Percentiles rank a stretch among this genome's conserved stretches.
phyloP scores from a whole-genome alignment of 495 filamentous ascomycete genomes.

The Annulohypoxylon moriforme region DNA sequence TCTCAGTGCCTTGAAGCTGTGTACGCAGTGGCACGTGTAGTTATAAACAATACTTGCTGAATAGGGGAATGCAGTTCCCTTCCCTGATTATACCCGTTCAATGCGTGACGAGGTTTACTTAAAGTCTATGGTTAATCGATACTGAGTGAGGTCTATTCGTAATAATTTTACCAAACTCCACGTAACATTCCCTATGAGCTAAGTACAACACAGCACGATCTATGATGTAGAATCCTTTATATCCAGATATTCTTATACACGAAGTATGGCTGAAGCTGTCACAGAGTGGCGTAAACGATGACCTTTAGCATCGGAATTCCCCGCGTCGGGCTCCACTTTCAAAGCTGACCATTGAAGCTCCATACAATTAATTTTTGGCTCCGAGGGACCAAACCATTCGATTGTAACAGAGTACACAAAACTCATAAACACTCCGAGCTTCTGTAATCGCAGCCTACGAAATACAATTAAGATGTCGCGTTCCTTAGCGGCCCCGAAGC shows the following conservation, averaged over 20 bases:
- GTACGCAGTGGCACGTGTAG: conserved; percentile 15
- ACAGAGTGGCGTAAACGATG: conserved; percentile 27
- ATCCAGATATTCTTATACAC: not conserved
- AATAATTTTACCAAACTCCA: too few relatives aligned
- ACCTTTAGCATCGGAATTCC: conserved; percentile 4
- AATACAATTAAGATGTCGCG: conserved; percentile 39
- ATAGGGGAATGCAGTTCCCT: conserved; percentile 29
- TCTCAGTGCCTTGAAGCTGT: conserved; percentile 4
- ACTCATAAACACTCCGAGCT: not conserved
- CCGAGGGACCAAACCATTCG: not conserved
- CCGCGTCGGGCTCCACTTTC: not conserved
- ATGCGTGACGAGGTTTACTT: conserved; percentile 6
- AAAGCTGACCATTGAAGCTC: conserved; percentile 33
- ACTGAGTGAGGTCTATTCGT: not conserved
- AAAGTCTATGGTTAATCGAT: not conserved
- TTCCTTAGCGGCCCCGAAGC: conserved; percentile 29
- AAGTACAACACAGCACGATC: too few relatives aligned
- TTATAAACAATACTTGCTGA: conserved; percentile 26
- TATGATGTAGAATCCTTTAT: too few relatives aligned
- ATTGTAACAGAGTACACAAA: not conserved
- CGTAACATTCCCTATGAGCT: too few relatives aligned
- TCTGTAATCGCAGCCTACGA: not conserved
- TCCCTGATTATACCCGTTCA: conserved; percentile 11
- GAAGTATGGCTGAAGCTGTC: conserved; percentile 41
- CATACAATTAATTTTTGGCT: conserved; percentile 26